phyloP scores from a whole-genome alignment of 768 basidiomycete genomes.

The Cystofilobasidium macerans region DNA sequence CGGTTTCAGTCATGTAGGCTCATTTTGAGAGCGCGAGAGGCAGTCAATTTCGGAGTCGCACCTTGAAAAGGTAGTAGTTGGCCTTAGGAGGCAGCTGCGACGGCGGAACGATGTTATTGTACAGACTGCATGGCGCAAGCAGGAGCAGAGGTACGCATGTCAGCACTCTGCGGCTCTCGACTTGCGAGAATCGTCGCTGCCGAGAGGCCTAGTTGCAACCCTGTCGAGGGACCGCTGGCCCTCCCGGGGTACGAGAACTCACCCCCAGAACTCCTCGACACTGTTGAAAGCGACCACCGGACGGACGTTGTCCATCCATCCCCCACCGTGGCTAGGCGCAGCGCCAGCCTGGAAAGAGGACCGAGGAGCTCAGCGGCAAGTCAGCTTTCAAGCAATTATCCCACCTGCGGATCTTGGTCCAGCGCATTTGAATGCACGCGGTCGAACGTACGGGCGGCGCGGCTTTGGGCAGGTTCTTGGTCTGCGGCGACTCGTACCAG shows the following conservation, averaged over 20 bases:
- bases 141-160: not conserved
- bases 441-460: conserved; percentile 49
- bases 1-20: too few relatives aligned
- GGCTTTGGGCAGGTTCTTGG: conserved; percentile 58
- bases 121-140: conserved; percentile 47
- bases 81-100: conserved; percentile 86
- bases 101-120: conserved; percentile 95
- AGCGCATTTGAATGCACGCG: too few relatives aligned
- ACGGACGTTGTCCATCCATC: conserved; percentile 99
- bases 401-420: too few relatives aligned
- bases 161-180: too few relatives aligned
- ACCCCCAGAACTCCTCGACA: conserved; percentile 99
- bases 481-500: conserved; percentile 92
- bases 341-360: not conserved
- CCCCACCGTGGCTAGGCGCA: conserved; percentile 28
- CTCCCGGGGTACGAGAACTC: conserved; percentile 34
- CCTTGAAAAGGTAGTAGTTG: conserved; percentile 99
- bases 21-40: too few relatives aligned
- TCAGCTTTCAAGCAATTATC: too few relatives aligned
- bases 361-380: not conserved
- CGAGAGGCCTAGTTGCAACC: too few relatives aligned
- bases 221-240: too few relatives aligned
- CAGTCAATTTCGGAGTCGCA: conserved; percentile 30
- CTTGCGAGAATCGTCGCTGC: too few relatives aligned
- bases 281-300: conserved; percentile 90